Conservation (phyloP, 441 rosid genomes). For the Pelargonium hybrid region DNA sequence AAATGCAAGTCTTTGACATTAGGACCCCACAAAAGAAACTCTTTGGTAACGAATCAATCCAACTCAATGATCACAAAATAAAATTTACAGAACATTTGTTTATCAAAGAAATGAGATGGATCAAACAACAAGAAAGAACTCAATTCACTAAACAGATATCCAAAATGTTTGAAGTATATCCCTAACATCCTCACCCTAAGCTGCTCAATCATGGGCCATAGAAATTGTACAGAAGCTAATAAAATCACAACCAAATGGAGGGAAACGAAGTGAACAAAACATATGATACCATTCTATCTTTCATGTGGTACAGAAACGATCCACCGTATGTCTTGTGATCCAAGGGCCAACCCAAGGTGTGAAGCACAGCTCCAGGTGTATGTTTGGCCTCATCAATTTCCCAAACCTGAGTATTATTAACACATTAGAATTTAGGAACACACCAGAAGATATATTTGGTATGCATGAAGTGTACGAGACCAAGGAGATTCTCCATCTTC, state of each 20-base stretch:
- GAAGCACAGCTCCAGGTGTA: constrained; percentile 73
- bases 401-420: constrained; percentile 55
- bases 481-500: constrained; percentile 2
- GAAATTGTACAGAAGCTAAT: not conserved
- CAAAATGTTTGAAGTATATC: not conserved
- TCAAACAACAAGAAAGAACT: not conserved
- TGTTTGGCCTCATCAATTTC: constrained; percentile 82
- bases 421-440: not conserved
- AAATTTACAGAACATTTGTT: not conserved
- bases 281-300: constrained; percentile 53
- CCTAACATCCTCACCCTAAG: not conserved
- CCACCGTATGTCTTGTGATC: constrained; percentile 86
- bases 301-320: constrained; percentile 94
- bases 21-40: not conserved
- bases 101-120: not conserved
- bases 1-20: not conserved
- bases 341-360: constrained; percentile 91
- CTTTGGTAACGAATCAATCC: not conserved
- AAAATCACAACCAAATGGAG: not conserved
- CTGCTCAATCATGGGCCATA: not conserved
- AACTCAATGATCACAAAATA: not conserved
- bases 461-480: not conserved
- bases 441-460: not conserved
- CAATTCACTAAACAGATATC: not conserved
- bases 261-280: not conserved